Conservation (phyloP, 169 alveolate genomes). For the Fabrea salina region DNA sequence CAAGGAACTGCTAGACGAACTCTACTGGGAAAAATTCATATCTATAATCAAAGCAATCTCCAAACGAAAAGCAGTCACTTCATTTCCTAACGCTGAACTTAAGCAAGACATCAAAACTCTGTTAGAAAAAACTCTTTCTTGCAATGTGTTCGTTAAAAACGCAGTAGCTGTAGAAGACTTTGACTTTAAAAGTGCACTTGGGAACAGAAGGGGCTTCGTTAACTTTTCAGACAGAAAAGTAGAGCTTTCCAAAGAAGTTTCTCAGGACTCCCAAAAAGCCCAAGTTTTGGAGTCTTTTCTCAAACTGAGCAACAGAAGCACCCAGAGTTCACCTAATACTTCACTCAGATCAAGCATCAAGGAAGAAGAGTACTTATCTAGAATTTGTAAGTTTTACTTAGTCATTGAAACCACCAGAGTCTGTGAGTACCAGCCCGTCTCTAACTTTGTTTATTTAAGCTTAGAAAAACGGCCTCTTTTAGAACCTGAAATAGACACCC, state of each 20-base stretch:
- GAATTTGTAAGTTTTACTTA: too few relatives aligned
- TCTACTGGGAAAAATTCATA: neutral
- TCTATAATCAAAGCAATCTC: neutral
- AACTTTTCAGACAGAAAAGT: neutral
- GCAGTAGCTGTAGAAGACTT: neutral
- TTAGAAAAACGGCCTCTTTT: too few relatives aligned
- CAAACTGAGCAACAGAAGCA: neutral
- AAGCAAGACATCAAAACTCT: neutral
- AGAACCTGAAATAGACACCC: too few relatives aligned
- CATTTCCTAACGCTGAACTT: neutral
- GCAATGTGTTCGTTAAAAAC: neutral
- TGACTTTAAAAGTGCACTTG: constrained; percentile 1
- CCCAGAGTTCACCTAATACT: neutral
- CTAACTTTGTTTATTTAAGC: too few relatives aligned
- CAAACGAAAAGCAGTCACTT: neutral
- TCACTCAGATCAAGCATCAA: neutral
- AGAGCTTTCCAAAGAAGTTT: neutral
- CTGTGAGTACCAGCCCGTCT: too few relatives aligned
- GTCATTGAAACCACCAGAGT: too few relatives aligned
- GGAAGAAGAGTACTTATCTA: neutral
- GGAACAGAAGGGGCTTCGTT: neutral
- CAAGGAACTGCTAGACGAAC: neutral
- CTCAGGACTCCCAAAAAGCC: neutral
- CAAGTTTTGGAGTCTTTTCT: neutral
- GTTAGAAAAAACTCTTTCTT: neutral